phyloP scores from a whole-genome alignment of 2,329 filamentous ascomycete genomes.

The Bretziella fagacearum region DNA sequence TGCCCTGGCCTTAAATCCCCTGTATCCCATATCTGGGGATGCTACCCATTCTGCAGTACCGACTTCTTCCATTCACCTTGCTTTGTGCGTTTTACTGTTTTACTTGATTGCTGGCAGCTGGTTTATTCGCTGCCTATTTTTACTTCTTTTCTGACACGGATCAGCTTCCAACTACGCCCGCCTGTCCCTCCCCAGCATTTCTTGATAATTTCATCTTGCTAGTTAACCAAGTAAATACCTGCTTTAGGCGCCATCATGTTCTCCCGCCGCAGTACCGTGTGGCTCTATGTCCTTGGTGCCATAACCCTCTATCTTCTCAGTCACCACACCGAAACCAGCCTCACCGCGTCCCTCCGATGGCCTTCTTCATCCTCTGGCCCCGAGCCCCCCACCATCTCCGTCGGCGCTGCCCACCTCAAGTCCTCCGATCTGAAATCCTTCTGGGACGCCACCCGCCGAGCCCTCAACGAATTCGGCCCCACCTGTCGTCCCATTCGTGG shows the following conservation, averaged over 20 bases:
- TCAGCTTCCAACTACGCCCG: too few relatives aligned
- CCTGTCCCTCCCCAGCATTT: too few relatives aligned
- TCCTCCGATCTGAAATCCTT: constrained; percentile 7
- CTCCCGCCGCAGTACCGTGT: constrained; percentile 8
- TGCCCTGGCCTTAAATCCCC: too few relatives aligned
- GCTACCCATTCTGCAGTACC: too few relatives aligned
- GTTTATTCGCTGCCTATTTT: too few relatives aligned
- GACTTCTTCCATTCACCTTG: too few relatives aligned
- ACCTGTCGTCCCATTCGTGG: not conserved
- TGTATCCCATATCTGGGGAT: too few relatives aligned
- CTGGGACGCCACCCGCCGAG: constrained; percentile 3
- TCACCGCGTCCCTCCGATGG: constrained; percentile 4
- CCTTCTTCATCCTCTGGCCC: not conserved
- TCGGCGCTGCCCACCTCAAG: constrained; percentile 7
- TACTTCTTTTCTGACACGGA: too few relatives aligned
- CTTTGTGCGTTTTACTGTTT: too few relatives aligned
- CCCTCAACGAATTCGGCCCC: constrained; percentile 4
- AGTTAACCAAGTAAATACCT: too few relatives aligned
- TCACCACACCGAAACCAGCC: constrained; percentile 6
- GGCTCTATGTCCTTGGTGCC: constrained; percentile 8
- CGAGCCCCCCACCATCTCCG: not conserved
- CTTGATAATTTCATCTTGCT: too few relatives aligned
- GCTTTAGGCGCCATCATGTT: constrained; percentile 11
- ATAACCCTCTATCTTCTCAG: constrained; percentile 7
- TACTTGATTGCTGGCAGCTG: too few relatives aligned